Base-by-base conservation (phyloP, 2,329 filamentous ascomycete species). In the Neopestalotiopsis clavispora region DNA sequence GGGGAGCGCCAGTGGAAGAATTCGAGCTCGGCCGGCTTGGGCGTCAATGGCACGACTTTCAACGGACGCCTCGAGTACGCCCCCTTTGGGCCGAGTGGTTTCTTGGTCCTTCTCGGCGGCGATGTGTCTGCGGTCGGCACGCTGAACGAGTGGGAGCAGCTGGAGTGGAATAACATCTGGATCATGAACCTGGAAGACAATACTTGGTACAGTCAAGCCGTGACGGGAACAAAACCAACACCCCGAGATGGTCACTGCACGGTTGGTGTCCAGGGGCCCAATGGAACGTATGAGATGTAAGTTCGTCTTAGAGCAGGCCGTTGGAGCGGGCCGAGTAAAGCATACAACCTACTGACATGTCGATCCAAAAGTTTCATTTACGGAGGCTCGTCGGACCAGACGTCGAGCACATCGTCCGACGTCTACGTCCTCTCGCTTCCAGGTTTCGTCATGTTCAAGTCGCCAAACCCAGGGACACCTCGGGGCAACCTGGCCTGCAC, bases 401-500 rank as follows among this genome's bases (percentile, higher is more conserved):
- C 69, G 14, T 59, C 69, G 1, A 68, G 61, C 13, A 70, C 76
- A 6, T 76, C 74, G 3, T 67, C 75, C 38, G 78, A 80, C 5
- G 75, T 82, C 0, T 76, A 77, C 68, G 74, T 83, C 2, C 77
- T 82, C 7, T 80, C 78, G 17, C 72, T 83, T 0, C 80, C 80
- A 2, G 80, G 79, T 1, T 82, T 83, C 67, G 68, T 75, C 28
- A 82, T 80, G 71, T 78, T 79, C 69, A 73, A 78, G 69, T 75
- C 75, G 52, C 67, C 74, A 4, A 68, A 69, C 38, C 42, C 71
- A 4, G 72, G 74, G 0, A 74, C 74, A 2, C 71, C 71, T 10
- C 77, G 77, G 4, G 73, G 74, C 12, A 75, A 78, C 42, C 79
- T 81, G 34, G 72, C 74, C 3, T 84, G 81, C 69, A 75, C 75